Evolutionary conservation across 495 filamentous ascomycete genomes (phyloP), one percentile per base, ranked within the genome.

Genomic region (Penicillium canariense): DNA sequence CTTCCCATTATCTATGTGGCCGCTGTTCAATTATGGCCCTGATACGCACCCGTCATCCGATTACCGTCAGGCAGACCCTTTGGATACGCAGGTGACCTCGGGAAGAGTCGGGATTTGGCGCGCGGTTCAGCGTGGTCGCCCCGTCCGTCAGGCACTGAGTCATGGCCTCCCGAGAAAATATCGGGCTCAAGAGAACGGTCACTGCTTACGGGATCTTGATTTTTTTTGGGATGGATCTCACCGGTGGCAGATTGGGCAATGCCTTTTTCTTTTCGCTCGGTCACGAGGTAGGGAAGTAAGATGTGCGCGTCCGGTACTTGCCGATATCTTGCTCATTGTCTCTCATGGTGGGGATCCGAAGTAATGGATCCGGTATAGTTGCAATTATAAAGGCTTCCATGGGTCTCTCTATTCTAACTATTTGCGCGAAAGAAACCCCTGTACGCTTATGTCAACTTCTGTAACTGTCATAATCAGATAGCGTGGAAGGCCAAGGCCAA

Each of bases 11-110:
- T 61, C 61, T 17, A 22, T 50, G 9, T 35, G 50, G 44, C 18
- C 9, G 31, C 38, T 26, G 39, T 18, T 38, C 9, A 9, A 9
- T 14, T 31, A 20, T 27, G 5, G 10, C 20, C 10, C 9, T 17
- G 25, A 40, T 15, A 30, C 22, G 18, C 6, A n/a, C 12, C 27
- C 15, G 36, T 57, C 22, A 45, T 31, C 48, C 36, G 26, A 56
- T 35, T 25, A 54, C 48, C 31, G 28, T 52, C 42, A 32, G 11
- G 11, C 11, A 26, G 30, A 40, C 22, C 28, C 46, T 27, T 40
- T 32, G 17, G 35, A 27, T 28, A 44, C 39, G 55, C 68, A 69
- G 66, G 61, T 70, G 68, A 70, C 59, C 15, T 65, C 68, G 68
- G 68, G 51, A 56, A 34, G 55, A 63, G 54, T 50, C 68, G 68